Conservation (phyloP, 2,329 filamentous ascomycete genomes). For the Erysiphe pisi region DNA sequence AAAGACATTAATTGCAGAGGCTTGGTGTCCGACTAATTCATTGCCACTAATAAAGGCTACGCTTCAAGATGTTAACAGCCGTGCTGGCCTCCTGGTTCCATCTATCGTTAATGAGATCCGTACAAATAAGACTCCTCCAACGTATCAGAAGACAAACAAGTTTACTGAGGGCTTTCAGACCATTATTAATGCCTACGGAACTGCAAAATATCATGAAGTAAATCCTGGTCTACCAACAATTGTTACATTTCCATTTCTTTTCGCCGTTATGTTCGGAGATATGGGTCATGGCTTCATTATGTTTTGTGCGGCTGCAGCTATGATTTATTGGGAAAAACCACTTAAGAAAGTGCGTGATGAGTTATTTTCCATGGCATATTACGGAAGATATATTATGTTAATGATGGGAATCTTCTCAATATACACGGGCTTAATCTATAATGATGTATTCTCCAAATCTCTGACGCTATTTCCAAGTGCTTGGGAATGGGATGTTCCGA, state of each 20-base stretch:
- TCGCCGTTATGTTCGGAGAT: slow-evolving; percentile 99
- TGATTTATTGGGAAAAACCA: slow-evolving; percentile 95
- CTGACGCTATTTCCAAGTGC: slow-evolving; percentile 80
- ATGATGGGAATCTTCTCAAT: slow-evolving; percentile 98
- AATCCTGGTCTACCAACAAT: slow-evolving; percentile 93
- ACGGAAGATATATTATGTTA: slow-evolving; percentile 94
- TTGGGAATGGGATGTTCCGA: slow-evolving; percentile 61
- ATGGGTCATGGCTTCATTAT: slow-evolving; percentile 89
- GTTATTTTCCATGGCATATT: slow-evolving; percentile 96
- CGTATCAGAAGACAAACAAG: slow-evolving; percentile 96
- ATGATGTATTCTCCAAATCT: slow-evolving; percentile 91
- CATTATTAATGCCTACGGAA: slow-evolving; percentile 97
- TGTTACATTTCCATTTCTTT: slow-evolving; percentile 98
- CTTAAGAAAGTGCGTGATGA: slow-evolving; percentile 89
- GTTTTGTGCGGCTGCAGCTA: slow-evolving; percentile 67
- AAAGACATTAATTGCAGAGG: slow-evolving; percentile 94
- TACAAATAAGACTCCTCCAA: slow-evolving; percentile 94
- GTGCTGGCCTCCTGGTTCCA: slow-evolving; percentile 88
- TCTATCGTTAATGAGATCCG: slow-evolving; percentile 98
- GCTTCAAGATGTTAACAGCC: slow-evolving; percentile 90
- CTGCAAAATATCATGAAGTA: slow-evolving; percentile 92
- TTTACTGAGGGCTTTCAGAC: slow-evolving; percentile 98
- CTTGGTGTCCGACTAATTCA: slow-evolving; percentile 91
- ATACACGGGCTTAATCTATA: slow-evolving; percentile 95
- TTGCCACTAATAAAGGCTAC: slow-evolving; percentile 82